Evolutionary conservation across 1,139 yeast genomes (phyloP), one percentile per base, ranked within the genome.

Genomic region (Suhomyces atakaporum): DNA sequence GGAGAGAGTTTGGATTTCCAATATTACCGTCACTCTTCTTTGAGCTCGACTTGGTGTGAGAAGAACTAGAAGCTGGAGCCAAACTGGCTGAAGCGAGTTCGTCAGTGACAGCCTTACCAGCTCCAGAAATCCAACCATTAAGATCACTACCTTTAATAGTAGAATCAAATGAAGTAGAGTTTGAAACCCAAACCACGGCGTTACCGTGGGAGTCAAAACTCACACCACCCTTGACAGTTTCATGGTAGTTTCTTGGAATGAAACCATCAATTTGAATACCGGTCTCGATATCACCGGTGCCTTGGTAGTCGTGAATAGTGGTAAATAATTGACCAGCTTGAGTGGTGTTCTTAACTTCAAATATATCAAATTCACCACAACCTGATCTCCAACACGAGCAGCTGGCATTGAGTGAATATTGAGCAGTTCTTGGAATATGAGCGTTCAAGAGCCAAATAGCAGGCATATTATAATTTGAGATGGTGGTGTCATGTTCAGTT

Each of bases 381-480:
- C 97, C 97, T 26, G 95, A 77, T 49, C 79, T 61, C 98, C 98
- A 92, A 75, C 97, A 92, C 18, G 97, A 88, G 71, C 97, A 85
- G 39, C 81, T 65, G 40, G 70, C 72, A 58, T 94, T 94, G 58
- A 38, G 38, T 9, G 68, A 50, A 48, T 90, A 92, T 69, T 92
- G 97, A 44, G 85, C 63, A 39, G 96, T 90, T 69, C 97, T 81
- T 56, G 97, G 96, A 53, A 90, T 86, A 64, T 86, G 84, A 29
- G 97, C 96, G 58, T 90, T 90, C 59, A 90, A 77, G 56, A 90
- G 71, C 98, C 97, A 90, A 54, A 90, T 81, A 27, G 97, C 97
- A 39, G 97, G 97, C 96, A 89, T 88, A 61, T 90, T 90, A 56
- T 75, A 77, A 53, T 74, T 73, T 57, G 81, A 75, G 47, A 69